Evolutionary conservation across 257 asterid species (phyloP), one percentile per base, ranked within the genome.

Genomic region (Salvia rosmarinus): DNA sequence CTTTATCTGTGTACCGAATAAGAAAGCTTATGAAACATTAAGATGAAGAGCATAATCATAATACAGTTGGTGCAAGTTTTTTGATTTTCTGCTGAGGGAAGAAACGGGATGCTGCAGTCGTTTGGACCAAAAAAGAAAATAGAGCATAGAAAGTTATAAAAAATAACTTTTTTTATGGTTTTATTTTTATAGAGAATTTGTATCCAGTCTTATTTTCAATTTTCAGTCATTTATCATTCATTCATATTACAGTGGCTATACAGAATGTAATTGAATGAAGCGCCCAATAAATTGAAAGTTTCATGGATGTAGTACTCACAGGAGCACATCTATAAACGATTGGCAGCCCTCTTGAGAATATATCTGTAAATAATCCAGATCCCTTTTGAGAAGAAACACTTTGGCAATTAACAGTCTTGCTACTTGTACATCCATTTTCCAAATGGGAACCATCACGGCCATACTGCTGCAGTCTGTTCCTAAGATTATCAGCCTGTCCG

Each of bases 391-490:
- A 59, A 25, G 71, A 60, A 13, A 10, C 67, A 39, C 64, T 54
- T 56, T 32, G 63, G 68, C 43, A n/a, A 32, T 37, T 37, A 14
- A 28, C 40, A 20, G 64, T 47, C 35, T 75, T 75, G 49, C 75
- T 30, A 52, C 62, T 74, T 42, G 82, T 62, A 73, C 68, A 71
- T 64, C 86, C 85, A 63, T 78, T 87, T 76, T 83, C 96, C 82
- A 95, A 82, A 83, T 95, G 99, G 34, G 88, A 75, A n/a, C 98
- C 99, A 37, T 87, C 96, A 37, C 99, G 98, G 49, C 99, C 99
- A 77, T 95, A 95, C 59, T 79, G 95, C 83, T 91, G 99, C 39
- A 95, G 75, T 72, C 99, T 82, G 70, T 67, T 89, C 78, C 99
- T 83, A 67, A 91, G 91, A 76, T 87, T 95, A 73, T 88, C 96